Conservation (phyloP, 2,329 filamentous ascomycete species). For the Fusarium napiforme region DNA sequence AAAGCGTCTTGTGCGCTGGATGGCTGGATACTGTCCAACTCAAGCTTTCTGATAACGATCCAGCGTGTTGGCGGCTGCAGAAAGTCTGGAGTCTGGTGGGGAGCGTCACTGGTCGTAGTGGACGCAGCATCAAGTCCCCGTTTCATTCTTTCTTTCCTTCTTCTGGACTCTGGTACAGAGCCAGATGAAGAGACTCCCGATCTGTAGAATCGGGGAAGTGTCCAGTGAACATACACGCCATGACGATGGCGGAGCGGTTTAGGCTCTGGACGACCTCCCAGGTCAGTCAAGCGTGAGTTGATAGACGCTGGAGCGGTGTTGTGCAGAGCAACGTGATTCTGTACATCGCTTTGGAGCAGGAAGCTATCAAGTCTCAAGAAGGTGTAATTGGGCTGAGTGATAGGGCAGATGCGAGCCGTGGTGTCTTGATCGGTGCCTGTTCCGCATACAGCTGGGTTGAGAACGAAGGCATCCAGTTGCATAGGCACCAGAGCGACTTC, state of each 20-base stretch:
- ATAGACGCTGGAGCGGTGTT: conserved; percentile 42
- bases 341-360: conserved; percentile 53
- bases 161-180: not conserved
- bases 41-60: conserved; percentile 51
- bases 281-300: conserved; percentile 52
- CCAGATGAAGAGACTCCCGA: conserved; percentile 32
- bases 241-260: conserved; percentile 41
- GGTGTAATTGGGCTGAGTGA: conserved; percentile 60
- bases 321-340: conserved; percentile 52
- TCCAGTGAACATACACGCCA: conserved; percentile 58
- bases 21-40: conserved; percentile 30
- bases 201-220: conserved; percentile 52
- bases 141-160: not conserved
- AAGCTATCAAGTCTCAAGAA: conserved; percentile 52
- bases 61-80: conserved; percentile 49
- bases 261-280: conserved; percentile 39
- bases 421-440: conserved; percentile 31
- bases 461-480: conserved; percentile 48
- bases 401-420: conserved; percentile 50
- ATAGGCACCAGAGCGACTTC: conserved; percentile 41
- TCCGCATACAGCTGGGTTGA: conserved; percentile 46
- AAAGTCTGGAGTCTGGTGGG: conserved; percentile 13
- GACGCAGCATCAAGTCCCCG: not conserved
- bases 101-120: not conserved
- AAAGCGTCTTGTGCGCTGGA: not conserved